Evolutionary conservation across 768 basidiomycete species (phyloP), one percentile per base, ranked within the genome.

Genomic region (Leccinum longicurvipes): DNA sequence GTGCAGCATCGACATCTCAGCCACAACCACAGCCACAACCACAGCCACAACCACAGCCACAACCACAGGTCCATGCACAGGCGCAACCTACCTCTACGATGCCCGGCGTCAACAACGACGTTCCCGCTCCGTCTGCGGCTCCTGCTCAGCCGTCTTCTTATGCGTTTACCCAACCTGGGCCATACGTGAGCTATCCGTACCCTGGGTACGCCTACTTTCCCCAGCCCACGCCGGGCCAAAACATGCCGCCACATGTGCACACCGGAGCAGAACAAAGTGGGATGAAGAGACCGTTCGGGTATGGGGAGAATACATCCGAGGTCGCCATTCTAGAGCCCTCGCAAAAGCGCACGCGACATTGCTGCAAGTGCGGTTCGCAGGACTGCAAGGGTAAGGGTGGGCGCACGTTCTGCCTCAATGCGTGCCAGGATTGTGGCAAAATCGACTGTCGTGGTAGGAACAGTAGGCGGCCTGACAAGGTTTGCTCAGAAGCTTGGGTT

Each of bases 341-440:
- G 4, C 70, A 71, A 61, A 88, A 88, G 66, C 79, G 90, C 3
- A 82, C 82, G 44, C 85, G 89, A 39, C 90, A 91, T 64, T 92
- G 89, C 63, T 86, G 85, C 68, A 92, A 92, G 73, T 91, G 89
- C 54, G 89, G 89, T 15, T 84, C 82, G 36, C 83, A 86, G 70
- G 83, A 87, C 23, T 92, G 89, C 69, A 91, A 91, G 67, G 89
- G 89, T 48, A 91, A 91, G 62, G 89, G 89, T 3, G 89, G 89
- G 4, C 76, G 88, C 36, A 74, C 75, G 44, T 90, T 89, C 66
- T 92, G 89, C 66, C 75, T 74, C 62, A 90, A 84, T 67, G 74
- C 82, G 41, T 91, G 89, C 60, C 86, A 89, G 73, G 89, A 92
- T 69, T 92, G 90, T 67, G 87, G 87, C n/a, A 86, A 86, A 74